These are phyloP conservation scores for Aspergillus heteromorphus DNA, from an alignment of 495 filamentous ascomycete genomes.

Conservation along the genomic window DNA sequence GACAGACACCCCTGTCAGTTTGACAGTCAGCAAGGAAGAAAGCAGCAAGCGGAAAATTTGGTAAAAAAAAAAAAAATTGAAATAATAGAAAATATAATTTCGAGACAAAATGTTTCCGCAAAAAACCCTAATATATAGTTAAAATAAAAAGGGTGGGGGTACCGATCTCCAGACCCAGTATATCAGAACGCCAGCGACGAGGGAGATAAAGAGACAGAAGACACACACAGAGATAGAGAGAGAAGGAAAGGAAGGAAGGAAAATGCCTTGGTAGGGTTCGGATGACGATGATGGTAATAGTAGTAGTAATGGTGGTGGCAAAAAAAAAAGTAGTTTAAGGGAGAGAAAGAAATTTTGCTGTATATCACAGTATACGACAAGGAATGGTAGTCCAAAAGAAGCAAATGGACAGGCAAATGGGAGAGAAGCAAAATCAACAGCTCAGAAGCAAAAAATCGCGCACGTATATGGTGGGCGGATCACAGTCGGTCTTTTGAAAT, in stretches of 20 bases:
- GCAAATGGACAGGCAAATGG: slow-evolving; percentile 12
- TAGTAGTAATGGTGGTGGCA: too few relatives aligned
- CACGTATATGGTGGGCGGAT: slow-evolving; percentile 6
- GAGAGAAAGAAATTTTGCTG: slow-evolving; percentile 12
- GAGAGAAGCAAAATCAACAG: slow-evolving; percentile 17
- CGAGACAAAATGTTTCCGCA: not conserved
- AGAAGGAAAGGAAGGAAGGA: slow-evolving; percentile 7
- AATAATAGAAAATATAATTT: slow-evolving; percentile 10
- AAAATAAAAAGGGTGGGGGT: too few relatives aligned
- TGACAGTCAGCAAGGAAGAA: not conserved
- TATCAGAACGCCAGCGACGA: slow-evolving; percentile 11
- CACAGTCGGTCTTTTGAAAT: slow-evolving; percentile 16
- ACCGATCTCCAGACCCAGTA: slow-evolving; percentile 1
- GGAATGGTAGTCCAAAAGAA: slow-evolving; percentile 8
- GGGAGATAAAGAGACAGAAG: slow-evolving; percentile 14
- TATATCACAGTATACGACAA: slow-evolving; percentile 21
- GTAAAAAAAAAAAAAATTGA: slow-evolving; percentile 23
- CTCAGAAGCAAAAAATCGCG: too few relatives aligned
- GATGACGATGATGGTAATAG: too few relatives aligned
- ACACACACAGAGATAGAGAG: too few relatives aligned
- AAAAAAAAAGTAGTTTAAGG: slow-evolving; percentile 2
- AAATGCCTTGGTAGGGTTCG: slow-evolving; percentile 2
- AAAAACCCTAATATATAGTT: not conserved
- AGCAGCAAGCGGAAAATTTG: slow-evolving; percentile 18
- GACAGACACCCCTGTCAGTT: slow-evolving; percentile 10